Evolutionary conservation across 2,329 filamentous ascomycete species (phyloP), one percentile per base, ranked within the genome.

Genomic region (Domatiomyces catenatus): DNA sequence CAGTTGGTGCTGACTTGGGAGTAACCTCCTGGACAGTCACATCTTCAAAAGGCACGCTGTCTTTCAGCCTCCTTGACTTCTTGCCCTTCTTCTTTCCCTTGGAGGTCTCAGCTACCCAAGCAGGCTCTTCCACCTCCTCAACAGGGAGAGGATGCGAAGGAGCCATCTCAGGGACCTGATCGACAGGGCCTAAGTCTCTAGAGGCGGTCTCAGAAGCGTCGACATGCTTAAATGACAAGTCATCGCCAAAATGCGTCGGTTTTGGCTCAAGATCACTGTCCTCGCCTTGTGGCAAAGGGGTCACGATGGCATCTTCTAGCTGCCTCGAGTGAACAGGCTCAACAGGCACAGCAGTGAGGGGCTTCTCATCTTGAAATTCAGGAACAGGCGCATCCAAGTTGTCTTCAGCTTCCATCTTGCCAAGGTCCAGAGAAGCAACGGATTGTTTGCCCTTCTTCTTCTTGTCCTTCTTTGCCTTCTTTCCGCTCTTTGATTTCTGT

Each of bases 401-500:
- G 4, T 47, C 45, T 47, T 47, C 19, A 17, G 18, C 45, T 28
- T 26, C 45, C 8, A n/a, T 19, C n/a, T 7, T 47, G 45, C 7
- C 24, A 7, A 47, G 5, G 12, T 47, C 45, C n/a, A 47, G 18
- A 17, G 45, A 6, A 26, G 45, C 6, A 20, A 26, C 10, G 7
- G 52, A 46, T 48, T 50, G 46, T 49, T 50, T 43, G 18, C 49
- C 39, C 39, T 47, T 52, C 19, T 48, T 47, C 45, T 47, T 28
- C 43, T 53, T 51, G 18, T 42, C 22, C 39, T 51, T 47, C 49
- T 53, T 50, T 19, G 36, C 19, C 49, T 61, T 61, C 52, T 65
- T 63, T 52, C 65, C 59, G 52, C 62, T 65, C 51, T 64, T 60
- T 42, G 47, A 28, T 19, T 19, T 28, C 45, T n/a, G 5, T 15